Conservation (phyloP, 2,329 filamentous ascomycete species). For the Arthrobotrys iridis region DNA sequence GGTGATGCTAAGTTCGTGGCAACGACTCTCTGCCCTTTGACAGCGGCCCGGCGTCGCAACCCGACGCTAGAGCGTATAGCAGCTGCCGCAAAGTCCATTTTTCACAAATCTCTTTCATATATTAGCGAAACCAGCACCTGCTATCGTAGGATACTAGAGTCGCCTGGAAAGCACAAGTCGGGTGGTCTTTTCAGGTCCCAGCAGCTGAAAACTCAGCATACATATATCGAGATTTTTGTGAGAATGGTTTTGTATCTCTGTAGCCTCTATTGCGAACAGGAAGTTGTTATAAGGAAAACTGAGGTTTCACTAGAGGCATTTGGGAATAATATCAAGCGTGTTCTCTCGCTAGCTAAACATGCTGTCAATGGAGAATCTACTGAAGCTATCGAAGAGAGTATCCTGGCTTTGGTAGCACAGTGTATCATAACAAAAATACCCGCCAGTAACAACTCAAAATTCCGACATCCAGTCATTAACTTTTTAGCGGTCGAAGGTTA, state of each 20-base stretch:
- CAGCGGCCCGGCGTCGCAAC: neutral
- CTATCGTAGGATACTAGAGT: neutral
- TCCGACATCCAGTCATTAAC: conserved; percentile 12
- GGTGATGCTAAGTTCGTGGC: neutral
- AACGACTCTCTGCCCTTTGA: neutral
- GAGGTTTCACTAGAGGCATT: neutral
- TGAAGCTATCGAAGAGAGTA: neutral
- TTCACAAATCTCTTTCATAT: neutral
- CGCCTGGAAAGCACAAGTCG: neutral
- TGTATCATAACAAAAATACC: neutral
- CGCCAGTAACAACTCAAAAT: neutral
- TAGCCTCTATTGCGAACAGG: neutral
- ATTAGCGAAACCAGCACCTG: neutral
- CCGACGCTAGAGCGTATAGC: neutral
- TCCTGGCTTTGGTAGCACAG: neutral
- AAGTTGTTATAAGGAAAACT: neutral
- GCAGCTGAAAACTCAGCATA: neutral
- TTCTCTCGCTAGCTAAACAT: neutral
- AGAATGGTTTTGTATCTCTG: conserved; percentile 13
- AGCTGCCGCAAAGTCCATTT: neutral
- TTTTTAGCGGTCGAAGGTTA: conserved; percentile 16
- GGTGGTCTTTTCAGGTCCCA: neutral
- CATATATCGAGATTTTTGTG: neutral
- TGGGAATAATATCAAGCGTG: neutral
- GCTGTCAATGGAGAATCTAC: neutral